Evolutionary conservation across 176 grass and related monocot species (phyloP), one percentile per base, ranked within the genome.

Genomic region (Metroxylon sagu): DNA sequence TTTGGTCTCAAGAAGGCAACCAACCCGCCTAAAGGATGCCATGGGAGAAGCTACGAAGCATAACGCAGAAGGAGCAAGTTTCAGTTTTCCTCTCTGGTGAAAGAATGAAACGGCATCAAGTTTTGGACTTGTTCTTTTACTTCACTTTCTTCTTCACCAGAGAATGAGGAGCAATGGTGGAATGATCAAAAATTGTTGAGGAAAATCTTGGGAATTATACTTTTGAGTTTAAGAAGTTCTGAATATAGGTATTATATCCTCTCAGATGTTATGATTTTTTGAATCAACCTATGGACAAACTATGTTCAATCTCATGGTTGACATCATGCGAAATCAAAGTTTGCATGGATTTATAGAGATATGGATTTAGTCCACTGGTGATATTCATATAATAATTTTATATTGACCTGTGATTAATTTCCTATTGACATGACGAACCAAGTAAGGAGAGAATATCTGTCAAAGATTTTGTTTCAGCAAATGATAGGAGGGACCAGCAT

Each of bases 101-200:
- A 65, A 56, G 31, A 89, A 77, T 61, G 68, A 26, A 53, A 81
- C 89, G 62, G 80, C 54, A 48, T 65, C 67, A 0, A 73, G 85
- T 14, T 83, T 85, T 66, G 85, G 90, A 52, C 82, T 82, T 66
- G 71, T 95, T 5, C 43, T 95, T 74, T 77, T 89, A 51, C 82
- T 89, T 64, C 90, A 95, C 35, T 86, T 89, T 74, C 90, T 85
- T 55, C 71, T 95, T 28, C 62, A 86, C 69, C 69, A 57, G 19
- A 57, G 64, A 14, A 62, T 56, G 51, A 58, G 35, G 8, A 43
- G 51, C 56, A 64, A 53, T 26, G 54, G 14, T 4, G 63, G 50
- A 19, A 10, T 50, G 16, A 12, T 28, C 23, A 68, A 49, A 49
- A 6, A 56, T 56, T 64, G 48, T 69, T 71, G 61, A 72, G 19